Percentiles rank a stretch among this genome's conserved stretches.
phyloP scores from a whole-genome alignment of 257 asterid species.

The Scutellaria galericulata region DNA sequence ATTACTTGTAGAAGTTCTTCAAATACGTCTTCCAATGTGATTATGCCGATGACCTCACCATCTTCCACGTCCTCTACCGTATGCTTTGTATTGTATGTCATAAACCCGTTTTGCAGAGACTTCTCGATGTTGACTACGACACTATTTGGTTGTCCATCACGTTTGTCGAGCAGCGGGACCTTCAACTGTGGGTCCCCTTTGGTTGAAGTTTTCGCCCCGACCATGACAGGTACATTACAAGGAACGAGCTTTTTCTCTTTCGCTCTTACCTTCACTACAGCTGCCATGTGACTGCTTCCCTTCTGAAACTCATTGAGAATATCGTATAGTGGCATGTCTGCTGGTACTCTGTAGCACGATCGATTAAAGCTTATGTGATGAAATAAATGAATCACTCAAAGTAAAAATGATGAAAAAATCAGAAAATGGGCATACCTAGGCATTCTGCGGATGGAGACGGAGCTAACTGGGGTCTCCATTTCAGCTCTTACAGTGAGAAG shows the following conservation, averaged over 20 bases:
- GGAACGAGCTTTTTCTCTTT: conserved; percentile 44
- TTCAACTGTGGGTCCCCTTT: conserved; percentile 54
- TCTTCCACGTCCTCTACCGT: conserved; percentile 66
- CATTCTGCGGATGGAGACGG: conserved; percentile 93
- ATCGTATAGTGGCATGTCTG: conserved; percentile 94
- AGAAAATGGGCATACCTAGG: conserved; percentile 62
- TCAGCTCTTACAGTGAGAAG: conserved; percentile 95
- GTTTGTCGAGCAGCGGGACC: conserved; percentile 58
- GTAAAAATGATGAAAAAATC: conserved; percentile 10
- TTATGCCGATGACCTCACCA: conserved; percentile 95
- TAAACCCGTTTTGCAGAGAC: conserved; percentile 53
- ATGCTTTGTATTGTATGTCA: conserved; percentile 40
- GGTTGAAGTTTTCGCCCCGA: conserved; percentile 35
- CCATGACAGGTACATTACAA: conserved; percentile 35
- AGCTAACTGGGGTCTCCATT: conserved; percentile 91
- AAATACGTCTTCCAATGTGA: conserved; percentile 95
- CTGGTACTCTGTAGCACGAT: conserved; percentile 69
- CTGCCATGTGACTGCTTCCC: conserved; percentile 99
- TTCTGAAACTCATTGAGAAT: conserved; percentile 96
- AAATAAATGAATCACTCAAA: conserved; percentile 4
- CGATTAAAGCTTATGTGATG: conserved; percentile 25
- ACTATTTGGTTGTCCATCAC: conserved; percentile 43
- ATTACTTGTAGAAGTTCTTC: conserved; percentile 97
- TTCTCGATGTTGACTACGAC: conserved; percentile 63
- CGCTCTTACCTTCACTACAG: conserved; percentile 83